phyloP scores from a whole-genome alignment of 192 early-diverging fungal genomes.

The Geranomyces michiganensis region DNA sequence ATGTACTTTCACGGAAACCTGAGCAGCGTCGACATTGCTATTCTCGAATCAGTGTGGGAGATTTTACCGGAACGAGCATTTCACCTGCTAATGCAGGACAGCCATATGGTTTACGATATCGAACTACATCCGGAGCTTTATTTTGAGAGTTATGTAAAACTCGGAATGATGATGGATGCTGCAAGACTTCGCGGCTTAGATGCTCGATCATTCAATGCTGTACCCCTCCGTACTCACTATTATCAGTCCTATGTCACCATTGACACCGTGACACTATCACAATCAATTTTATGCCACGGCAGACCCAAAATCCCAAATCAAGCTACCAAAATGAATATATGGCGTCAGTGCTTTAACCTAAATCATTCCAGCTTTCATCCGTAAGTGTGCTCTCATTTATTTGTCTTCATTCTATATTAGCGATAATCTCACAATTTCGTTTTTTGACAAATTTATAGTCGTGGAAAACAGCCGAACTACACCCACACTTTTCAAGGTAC shows the following conservation, averaged over 20 bases:
- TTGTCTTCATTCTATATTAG: too few species aligned
- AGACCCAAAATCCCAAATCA: not conserved
- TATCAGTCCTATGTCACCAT: constrained; percentile 19
- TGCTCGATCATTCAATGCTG: constrained; percentile 13
- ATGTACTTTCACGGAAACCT: not conserved
- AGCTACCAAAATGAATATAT: not conserved
- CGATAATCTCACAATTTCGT: too few species aligned
- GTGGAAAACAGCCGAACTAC: not conserved
- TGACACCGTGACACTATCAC: constrained; percentile 15
- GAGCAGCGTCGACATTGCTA: not conserved
- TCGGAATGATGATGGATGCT: constrained; percentile 6
- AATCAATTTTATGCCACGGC: not conserved
- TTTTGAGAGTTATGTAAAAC: not conserved
- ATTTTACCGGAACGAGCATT: not conserved
- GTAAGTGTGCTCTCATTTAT: not conserved
- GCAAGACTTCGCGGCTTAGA: not conserved
- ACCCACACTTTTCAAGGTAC: not conserved
- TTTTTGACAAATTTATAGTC: not conserved
- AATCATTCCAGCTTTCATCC: not conserved
- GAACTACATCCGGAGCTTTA: constrained; percentile 6
- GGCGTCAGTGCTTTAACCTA: not conserved
- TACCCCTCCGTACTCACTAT: constrained; percentile 8
- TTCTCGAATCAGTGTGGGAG: not conserved
- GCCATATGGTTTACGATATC: not conserved
- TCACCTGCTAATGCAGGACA: too few species aligned